Percentiles rank a stretch among this genome's conserved stretches.
phyloP scores from a whole-genome alignment of 2,329 filamentous ascomycete species.

The Aspergillus melleus region DNA sequence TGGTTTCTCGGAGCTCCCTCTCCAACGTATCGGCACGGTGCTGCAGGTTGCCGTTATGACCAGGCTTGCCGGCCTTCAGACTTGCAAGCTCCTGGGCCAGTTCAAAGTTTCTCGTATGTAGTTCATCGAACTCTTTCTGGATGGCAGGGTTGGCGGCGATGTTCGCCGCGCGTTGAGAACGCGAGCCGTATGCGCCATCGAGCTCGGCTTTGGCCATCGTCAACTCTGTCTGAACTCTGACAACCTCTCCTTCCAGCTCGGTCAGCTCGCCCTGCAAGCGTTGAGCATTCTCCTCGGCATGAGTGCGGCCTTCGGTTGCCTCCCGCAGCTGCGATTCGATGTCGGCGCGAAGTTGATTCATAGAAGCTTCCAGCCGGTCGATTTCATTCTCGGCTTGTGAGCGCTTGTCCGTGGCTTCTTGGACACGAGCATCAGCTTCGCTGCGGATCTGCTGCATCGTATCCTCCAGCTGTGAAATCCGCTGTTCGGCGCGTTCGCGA shows the following conservation, averaged over 20 bases:
- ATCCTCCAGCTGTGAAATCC: conserved; percentile 29
- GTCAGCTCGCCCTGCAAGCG: conserved; percentile 52
- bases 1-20: conserved; percentile 65
- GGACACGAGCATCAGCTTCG: conserved; percentile 22
- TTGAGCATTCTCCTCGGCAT: conserved; percentile 39
- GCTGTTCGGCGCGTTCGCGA: conserved; percentile 28
- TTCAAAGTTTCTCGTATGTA: conserved; percentile 50
- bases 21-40: conserved; percentile 58
- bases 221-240: conserved; percentile 71
- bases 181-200: conserved; percentile 87
- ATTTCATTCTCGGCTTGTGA: conserved; percentile 23
- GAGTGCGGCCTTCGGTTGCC: conserved; percentile 27
- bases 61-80: conserved; percentile 37
- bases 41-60: conserved; percentile 40
- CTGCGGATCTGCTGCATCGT: conserved; percentile 23
- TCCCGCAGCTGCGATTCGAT: conserved; percentile 32
- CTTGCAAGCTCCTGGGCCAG: conserved; percentile 50
- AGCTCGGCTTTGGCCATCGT: conserved; percentile 91
- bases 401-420: conserved; percentile 22
- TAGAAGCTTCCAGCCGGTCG: conserved; percentile 21
- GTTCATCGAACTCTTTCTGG: conserved; percentile 60
- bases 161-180: conserved; percentile 67
- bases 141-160: conserved; percentile 59
- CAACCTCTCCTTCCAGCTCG: conserved; percentile 62
- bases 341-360: conserved; percentile 35